Conservation (phyloP, 768 basidiomycete genomes). For the Psilocybe tampanensis region DNA sequence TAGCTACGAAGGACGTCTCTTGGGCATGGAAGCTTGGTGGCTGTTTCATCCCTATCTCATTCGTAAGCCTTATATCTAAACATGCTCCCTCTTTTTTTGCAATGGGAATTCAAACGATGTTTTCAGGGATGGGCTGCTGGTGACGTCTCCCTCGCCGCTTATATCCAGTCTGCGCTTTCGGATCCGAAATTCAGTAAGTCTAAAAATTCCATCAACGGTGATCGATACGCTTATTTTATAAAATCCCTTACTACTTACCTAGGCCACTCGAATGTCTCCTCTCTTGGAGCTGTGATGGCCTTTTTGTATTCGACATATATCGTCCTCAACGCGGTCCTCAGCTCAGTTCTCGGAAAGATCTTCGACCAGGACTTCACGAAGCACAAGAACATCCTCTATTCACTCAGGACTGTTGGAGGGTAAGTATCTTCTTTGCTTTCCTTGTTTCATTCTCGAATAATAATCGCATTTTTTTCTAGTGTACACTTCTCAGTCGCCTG, state of each 20-base stretch:
- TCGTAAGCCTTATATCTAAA: no score
- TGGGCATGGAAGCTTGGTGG: slow-evolving; percentile 36
- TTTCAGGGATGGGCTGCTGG: slow-evolving; percentile 37
- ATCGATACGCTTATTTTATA: no score
- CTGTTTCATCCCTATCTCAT: slow-evolving; percentile 34
- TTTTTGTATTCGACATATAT: slow-evolving; percentile 39
- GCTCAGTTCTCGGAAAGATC: slow-evolving; percentile 31
- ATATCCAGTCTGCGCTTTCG: slow-evolving; percentile 31
- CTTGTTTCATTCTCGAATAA: background rate
- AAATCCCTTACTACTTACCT: no score
- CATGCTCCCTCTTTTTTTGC: no score
- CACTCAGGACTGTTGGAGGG: slow-evolving; percentile 31
- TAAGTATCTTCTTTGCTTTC: slow-evolving; percentile 8
- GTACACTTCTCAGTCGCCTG: slow-evolving; percentile 32
- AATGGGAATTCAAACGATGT: background rate
- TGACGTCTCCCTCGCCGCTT: slow-evolving; percentile 36
- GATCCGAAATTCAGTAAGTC: slow-evolving; percentile 28
- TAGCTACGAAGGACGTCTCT: slow-evolving; percentile 23
- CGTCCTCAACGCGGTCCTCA: slow-evolving; percentile 31
- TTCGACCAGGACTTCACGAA: slow-evolving; percentile 29
- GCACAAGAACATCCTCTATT: slow-evolving; percentile 22
- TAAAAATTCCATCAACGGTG: background rate
- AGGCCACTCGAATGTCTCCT: slow-evolving; percentile 29
- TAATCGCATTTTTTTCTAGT: slow-evolving; percentile 7
- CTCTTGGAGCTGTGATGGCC: slow-evolving; percentile 34